Conservation (phyloP, 768 basidiomycete species). For the Coprinellus micaceus region DNA sequence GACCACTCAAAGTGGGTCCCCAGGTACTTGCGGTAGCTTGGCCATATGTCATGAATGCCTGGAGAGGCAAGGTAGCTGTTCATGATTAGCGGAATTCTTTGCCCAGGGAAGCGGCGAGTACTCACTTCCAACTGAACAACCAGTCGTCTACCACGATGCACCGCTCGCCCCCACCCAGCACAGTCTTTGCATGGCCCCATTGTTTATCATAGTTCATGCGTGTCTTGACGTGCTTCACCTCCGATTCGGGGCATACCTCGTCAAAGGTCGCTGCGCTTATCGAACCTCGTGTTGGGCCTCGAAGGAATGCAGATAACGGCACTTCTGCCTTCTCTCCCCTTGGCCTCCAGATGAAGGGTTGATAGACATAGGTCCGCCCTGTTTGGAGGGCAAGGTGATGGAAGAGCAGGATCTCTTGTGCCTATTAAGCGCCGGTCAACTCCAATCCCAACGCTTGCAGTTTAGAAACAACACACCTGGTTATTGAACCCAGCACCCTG, state of each 20-base stretch:
- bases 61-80: conserved; percentile 38
- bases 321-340: conserved; percentile 37
- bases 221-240: conserved; percentile 25
- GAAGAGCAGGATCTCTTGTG: conserved; percentile 43
- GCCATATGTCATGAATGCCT: conserved; percentile 38
- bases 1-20: conserved; percentile 40
- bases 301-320: conserved; percentile 42
- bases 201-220: conserved; percentile 26
- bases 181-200: conserved; percentile 35
- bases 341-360: conserved; percentile 44
- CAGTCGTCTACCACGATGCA: conserved; percentile 44
- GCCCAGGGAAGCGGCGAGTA: neutral
- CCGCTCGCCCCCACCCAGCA: conserved; percentile 30
- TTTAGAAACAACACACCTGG: conserved; percentile 27
- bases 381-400: conserved; percentile 42
- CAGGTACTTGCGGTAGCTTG: conserved; percentile 12
- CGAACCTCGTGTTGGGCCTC: conserved; percentile 35
- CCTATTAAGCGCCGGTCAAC: conserved; percentile 21
- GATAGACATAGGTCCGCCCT: conserved; percentile 40
- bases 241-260: conserved; percentile 37
- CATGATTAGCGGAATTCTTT: no score
- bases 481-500: conserved; percentile 50
- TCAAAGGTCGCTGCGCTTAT: conserved; percentile 34
- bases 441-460: neutral
- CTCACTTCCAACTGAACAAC: conserved; percentile 43